Evolutionary conservation across 352 stramenopile genomes (phyloP).

Genomic region (Aphanomyces invadans): DNA sequence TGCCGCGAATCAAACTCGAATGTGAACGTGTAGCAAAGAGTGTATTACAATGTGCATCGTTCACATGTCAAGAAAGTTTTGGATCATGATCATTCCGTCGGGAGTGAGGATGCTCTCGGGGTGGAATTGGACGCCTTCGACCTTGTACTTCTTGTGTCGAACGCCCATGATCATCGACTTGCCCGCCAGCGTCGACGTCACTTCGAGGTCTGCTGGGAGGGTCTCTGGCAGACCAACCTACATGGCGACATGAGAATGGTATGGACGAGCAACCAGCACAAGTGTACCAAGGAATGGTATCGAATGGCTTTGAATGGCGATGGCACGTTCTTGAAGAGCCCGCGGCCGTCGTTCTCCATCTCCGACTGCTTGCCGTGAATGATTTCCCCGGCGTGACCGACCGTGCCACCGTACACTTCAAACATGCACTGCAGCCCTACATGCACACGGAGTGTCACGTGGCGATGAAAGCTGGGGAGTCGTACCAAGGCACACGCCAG

Average conservation of each 20-base stretch:
- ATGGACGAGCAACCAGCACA: too few relatives aligned
- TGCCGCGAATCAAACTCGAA: too few relatives aligned
- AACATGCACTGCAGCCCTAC: slow-evolving; percentile 78
- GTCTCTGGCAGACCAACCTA: slow-evolving; percentile 65
- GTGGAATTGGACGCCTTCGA: slow-evolving; percentile 86
- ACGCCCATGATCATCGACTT: slow-evolving; percentile 87
- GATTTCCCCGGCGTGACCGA: slow-evolving; percentile 80
- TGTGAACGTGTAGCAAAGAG: too few relatives aligned
- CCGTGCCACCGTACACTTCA: slow-evolving; percentile 80
- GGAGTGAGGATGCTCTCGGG: slow-evolving; percentile 82
- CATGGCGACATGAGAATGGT: too few relatives aligned
- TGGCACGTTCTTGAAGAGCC: slow-evolving; percentile 74
- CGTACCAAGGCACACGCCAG: slow-evolving; percentile 66
- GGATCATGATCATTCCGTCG: slow-evolving; percentile 72
- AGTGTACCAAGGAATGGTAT: slow-evolving; percentile 75
- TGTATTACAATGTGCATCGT: too few relatives aligned
- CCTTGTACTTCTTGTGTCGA: slow-evolving; percentile 76
- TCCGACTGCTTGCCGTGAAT: slow-evolving; percentile 81
- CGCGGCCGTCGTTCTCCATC: slow-evolving; percentile 79
- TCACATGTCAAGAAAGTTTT: slow-evolving; percentile 81
- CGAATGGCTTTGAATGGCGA: slow-evolving; percentile 75
- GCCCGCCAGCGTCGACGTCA: slow-evolving; percentile 75
- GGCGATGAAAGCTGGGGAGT: not conserved
- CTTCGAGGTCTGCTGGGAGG: slow-evolving; percentile 60
- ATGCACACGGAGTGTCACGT: not conserved